A percentile compares a stretch with the other conserved stretches of the same genome.
These are phyloP conservation scores for Fusarium sp. DNA, from an alignment of 2,329 filamentous ascomycete genomes.

Conservation along the genomic window DNA sequence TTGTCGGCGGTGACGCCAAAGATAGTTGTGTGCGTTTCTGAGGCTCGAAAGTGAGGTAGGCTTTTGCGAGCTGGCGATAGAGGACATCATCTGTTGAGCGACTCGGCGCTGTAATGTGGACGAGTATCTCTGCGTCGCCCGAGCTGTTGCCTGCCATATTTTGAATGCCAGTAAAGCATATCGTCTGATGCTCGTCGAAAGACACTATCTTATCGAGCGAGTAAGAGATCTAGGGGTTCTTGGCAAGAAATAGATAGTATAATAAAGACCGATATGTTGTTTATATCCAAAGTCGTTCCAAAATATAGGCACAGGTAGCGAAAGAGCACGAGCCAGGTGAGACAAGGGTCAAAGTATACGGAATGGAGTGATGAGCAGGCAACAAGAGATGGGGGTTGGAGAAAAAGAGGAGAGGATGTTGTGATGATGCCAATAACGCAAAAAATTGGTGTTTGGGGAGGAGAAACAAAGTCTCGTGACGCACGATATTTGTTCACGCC, in stretches of 20 bases:
- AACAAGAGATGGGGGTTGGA: constrained; percentile 6
- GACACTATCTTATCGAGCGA: constrained; percentile 13
- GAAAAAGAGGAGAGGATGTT: neutral
- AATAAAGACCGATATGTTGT: constrained; percentile 17
- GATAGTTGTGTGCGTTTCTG: constrained; percentile 29
- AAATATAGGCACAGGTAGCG: constrained; percentile 11
- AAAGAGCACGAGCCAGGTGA: constrained; percentile 33
- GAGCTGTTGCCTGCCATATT: constrained; percentile 47
- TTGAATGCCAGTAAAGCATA: constrained; percentile 42
- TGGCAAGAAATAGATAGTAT: neutral
- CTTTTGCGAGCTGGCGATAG: constrained; percentile 64
- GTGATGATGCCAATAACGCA: constrained; percentile 2
- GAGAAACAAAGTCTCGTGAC: constrained; percentile 21
- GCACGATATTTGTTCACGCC: constrained; percentile 27
- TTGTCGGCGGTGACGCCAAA: neutral
- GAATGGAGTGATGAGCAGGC: constrained; percentile 5
- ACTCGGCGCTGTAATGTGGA: constrained; percentile 68
- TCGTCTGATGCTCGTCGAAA: constrained; percentile 24
- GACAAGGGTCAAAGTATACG: constrained; percentile 13
- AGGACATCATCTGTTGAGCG: constrained; percentile 60
- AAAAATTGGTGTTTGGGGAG: constrained; percentile 1
- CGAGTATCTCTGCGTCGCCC: constrained; percentile 64
- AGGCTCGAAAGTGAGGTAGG: constrained; percentile 65
- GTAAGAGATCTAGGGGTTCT: neutral
- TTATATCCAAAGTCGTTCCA: constrained; percentile 18